Base-by-base conservation (phyloP, 2,329 filamentous ascomycete species). In the Arthrinium puccinioides region DNA sequence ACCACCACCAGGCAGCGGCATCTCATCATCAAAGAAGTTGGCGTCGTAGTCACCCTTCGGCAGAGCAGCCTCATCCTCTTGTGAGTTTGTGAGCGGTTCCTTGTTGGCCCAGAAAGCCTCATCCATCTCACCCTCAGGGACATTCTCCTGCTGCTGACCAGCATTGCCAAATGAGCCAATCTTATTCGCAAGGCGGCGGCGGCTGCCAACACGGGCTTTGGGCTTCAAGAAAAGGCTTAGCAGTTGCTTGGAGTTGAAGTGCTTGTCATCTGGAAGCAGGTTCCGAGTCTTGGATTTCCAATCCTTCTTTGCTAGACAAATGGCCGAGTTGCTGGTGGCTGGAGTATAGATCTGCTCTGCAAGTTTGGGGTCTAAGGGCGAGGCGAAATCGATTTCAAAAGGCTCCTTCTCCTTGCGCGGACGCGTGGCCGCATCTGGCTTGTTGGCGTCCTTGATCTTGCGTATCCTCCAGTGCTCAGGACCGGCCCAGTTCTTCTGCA, bases 381-480 rank as follows among this genome's bases (percentile, higher is more conserved):
- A 77, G 8, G 72, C 64, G 56, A 98, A 98, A 60, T 97, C 84
- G 44, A 98, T 94, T 54, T 92, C 84, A 55, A 98, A 98, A 0
- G 86, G 84, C 55, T 96, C 90, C 62, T 96, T 98, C 60, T 97
- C 92, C 61, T 96, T 97, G 45, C 88, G 78, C 51, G 81, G 78
- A 45, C 75, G 81, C 53, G 60, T 74, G 51, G 51, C 66, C 11
- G 75, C 69, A 8, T 74, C 67, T 7, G 78, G 71, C 60, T 89
- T 88, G 51, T 70, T 74, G 53, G 72, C 65, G 46, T 82, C 79
- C 54, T 97, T 97, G 60, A 98, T 92, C 55, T 88, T 87, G 44
- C 86, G 77, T 55, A 98, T 97, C 48, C 90, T 83, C 92, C 92
- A 98, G 62, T 98, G 92, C 59, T 97, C 92, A n/a, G 92, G 90